Conservation (phyloP, 495 filamentous ascomycete species). For the Penicillium lagena region DNA sequence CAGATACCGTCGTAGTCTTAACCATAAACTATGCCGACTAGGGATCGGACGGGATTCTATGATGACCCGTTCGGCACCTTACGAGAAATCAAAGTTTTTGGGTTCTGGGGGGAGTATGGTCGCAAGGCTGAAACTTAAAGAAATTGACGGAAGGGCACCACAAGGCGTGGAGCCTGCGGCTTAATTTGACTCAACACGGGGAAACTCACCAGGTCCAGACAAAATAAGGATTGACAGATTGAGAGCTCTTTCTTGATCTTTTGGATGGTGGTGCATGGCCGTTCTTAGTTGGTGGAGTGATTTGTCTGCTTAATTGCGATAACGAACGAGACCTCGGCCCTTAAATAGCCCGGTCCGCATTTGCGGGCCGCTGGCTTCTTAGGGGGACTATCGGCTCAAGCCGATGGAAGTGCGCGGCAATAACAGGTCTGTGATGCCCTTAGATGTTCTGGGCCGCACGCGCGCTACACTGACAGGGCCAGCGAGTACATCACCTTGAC, state of each 20-base stretch:
- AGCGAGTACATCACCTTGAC: conserved; percentile 38
- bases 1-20: conserved; percentile 68
- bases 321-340: no score
- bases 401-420: no score
- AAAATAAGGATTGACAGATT: conserved; percentile 50
- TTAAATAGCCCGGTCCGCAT: no score
- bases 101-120: conserved; percentile 65
- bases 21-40: conserved; percentile 67
- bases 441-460: no score
- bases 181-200: conserved; percentile 63
- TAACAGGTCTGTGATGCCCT: no score
- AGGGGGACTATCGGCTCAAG: no score
- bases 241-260: no score
- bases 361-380: no score
- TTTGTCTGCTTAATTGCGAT: no score
- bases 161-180: conserved; percentile 51
- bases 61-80: conserved; percentile 62
- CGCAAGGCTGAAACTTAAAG: conserved; percentile 64
- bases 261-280: no score
- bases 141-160: conserved; percentile 60
- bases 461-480: conserved; percentile 19
- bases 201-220: conserved; percentile 60
- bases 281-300: no score
- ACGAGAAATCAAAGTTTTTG: conserved; percentile 69
- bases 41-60: conserved; percentile 60